Base-by-base conservation (phyloP, 2,329 filamentous ascomycete species). In the Pyricularia grisea region DNA sequence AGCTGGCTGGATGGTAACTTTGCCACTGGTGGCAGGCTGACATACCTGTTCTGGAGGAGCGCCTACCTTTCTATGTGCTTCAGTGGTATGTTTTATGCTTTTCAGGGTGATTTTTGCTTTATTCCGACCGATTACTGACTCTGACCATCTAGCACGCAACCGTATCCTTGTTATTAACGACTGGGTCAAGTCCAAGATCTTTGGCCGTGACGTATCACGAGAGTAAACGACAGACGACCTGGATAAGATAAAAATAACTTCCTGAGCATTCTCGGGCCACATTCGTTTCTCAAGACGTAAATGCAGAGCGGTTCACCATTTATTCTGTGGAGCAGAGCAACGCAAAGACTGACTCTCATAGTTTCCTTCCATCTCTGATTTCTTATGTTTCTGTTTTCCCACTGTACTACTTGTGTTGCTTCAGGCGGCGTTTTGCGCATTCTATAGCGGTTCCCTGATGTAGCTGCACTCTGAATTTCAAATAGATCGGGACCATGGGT, bases 61-160 rank as follows among this genome's bases (percentile, higher is more conserved):
- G 95, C 94, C 69, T 99, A 99, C 81, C 84, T 99, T 79, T 97
- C 93, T 86, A 99, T 99, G 95, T 97, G 94, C 88, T 99, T 99
- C 81, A 98, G 94, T 89, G 94, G 93, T 95, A 87, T 89, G 92
- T 91, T 74, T 70, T 50, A 25, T 33, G 2, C 3, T 30, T 61
- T 28, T 2, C 31, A 12, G 17, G 11, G 10, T 60, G 27, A n/a
- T 58, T 25, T 33, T 7, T 30, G 25, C 36, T 50, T n/a, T 2
- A 30, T 28, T 17, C 20, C 69, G 67, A 70, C 75, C 74, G 28
- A 68, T 58, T 33, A 31, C 58, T 67, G 30, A 61, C 61, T 76
- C 70, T 78, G 73, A 36, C 67, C 63, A 55, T 67, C 65, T 72
- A 96, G 92, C 92, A 71, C 93, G 95, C 75, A 99, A 99, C 84